A percentile compares a stretch with the other conserved stretches of the same genome.
Evolutionary conservation across 2,329 filamentous ascomycete genomes (phyloP).

Genomic region (Ilyonectria mors-panacis): DNA sequence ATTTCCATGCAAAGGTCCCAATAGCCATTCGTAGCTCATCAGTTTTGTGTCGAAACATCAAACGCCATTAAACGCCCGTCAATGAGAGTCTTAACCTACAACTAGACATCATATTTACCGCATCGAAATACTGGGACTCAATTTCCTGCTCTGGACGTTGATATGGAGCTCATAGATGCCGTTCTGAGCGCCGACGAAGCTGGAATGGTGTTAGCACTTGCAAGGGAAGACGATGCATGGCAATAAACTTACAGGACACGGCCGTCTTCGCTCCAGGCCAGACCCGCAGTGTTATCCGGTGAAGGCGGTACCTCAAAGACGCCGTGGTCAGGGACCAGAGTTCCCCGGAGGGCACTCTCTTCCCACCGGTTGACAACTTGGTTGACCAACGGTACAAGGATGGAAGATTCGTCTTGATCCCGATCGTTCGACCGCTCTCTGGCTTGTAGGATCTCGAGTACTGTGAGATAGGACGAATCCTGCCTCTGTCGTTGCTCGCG

Average conservation of each 20-base stretch:
- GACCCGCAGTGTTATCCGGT: conserved; percentile 72
- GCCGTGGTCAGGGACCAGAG: conserved; percentile 54
- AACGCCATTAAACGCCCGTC: conserved; percentile 28
- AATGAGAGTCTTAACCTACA: neutral
- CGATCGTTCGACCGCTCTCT: conserved; percentile 51
- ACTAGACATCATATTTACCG: conserved; percentile 56
- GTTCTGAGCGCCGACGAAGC: conserved; percentile 76
- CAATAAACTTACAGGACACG: conserved; percentile 67
- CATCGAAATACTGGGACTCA: conserved; percentile 68
- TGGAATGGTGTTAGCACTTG: conserved; percentile 51
- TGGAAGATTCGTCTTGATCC: conserved; percentile 55
- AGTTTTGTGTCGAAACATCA: conserved; percentile 41
- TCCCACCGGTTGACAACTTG: conserved; percentile 57
- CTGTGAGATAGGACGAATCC: conserved; percentile 55
- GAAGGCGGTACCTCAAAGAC: conserved; percentile 62
- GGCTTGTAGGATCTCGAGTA: conserved; percentile 56
- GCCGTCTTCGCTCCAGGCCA: conserved; percentile 75
- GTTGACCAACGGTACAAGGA: conserved; percentile 56
- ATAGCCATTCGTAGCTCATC: conserved; percentile 38
- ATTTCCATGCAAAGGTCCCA: conserved; percentile 39
- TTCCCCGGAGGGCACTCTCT: conserved; percentile 54
- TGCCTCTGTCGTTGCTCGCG: conserved; percentile 55
- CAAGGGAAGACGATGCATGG: too few species aligned
- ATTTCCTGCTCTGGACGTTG: conserved; percentile 73
- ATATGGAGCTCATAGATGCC: conserved; percentile 83